Conservation (phyloP, 2,329 filamentous ascomycete species). For the Tetracladium maxilliforme region DNA sequence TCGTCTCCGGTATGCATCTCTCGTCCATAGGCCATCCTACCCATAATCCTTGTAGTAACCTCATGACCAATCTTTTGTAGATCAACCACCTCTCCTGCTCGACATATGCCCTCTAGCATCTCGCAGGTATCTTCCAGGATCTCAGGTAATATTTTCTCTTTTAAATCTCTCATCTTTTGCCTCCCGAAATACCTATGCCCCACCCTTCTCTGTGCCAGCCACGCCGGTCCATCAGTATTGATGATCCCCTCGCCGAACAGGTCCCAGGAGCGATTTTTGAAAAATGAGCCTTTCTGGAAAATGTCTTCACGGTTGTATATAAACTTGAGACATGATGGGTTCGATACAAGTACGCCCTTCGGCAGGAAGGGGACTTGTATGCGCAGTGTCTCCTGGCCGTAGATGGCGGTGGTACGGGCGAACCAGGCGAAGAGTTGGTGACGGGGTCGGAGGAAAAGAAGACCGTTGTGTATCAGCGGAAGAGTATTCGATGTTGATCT, state of each 20-base stretch:
- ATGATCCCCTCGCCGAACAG: constrained; percentile 51
- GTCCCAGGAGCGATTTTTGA: constrained; percentile 43
- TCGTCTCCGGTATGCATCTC: constrained; percentile 47
- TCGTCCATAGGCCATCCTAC: constrained; percentile 50
- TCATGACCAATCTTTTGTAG: constrained; percentile 46
- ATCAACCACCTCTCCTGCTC: constrained; percentile 28
- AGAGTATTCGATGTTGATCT: constrained; percentile 16
- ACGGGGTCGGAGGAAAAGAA: constrained; percentile 43
- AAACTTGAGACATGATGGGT: constrained; percentile 45
- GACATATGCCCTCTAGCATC: too few relatives aligned
- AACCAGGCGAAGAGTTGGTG: constrained; percentile 50
- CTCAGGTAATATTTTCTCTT: too few relatives aligned
- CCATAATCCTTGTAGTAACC: constrained; percentile 51
- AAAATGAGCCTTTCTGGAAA: constrained; percentile 47
- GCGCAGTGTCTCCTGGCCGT: constrained; percentile 45
- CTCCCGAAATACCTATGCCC: too few relatives aligned
- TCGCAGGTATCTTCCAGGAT: too few relatives aligned
- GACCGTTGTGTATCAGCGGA: constrained; percentile 44
- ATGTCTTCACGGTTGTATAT: constrained; percentile 44
- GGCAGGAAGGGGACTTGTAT: constrained; percentile 48
- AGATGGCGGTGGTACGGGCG: constrained; percentile 36
- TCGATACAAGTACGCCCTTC: constrained; percentile 46
- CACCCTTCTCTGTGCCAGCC: constrained; percentile 47
- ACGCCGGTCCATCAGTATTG: constrained; percentile 48
- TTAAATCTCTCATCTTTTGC: too few relatives aligned